These are phyloP conservation scores for Aureobasidium sp. DNA, from an alignment of 2,329 filamentous ascomycete species.

Conservation along the genomic window DNA sequence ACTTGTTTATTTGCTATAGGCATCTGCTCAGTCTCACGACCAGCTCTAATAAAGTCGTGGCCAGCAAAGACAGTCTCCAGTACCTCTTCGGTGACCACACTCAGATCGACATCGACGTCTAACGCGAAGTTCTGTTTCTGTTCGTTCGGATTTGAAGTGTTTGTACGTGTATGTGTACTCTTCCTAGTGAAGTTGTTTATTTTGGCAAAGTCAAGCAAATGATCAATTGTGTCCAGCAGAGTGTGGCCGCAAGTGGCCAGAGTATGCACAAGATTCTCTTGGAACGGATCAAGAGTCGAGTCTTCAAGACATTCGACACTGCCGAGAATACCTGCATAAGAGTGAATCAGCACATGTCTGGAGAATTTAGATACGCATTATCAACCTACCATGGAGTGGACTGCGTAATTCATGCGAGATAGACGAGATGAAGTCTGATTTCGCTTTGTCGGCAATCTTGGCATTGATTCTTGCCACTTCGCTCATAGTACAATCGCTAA, in stretches of 20 bases:
- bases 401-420: slow-evolving; percentile 42
- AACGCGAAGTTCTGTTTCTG: slow-evolving; percentile 8
- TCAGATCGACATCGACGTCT: slow-evolving; percentile 10
- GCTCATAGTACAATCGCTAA: slow-evolving; percentile 31
- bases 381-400: slow-evolving; percentile 30
- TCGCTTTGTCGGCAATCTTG: slow-evolving; percentile 35
- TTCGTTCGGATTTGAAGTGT: slow-evolving; percentile 16
- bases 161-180: slow-evolving; percentile 15
- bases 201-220: slow-evolving; percentile 32
- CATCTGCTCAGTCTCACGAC: slow-evolving; percentile 5
- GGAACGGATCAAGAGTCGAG: slow-evolving; percentile 31
- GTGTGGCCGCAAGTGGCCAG: slow-evolving; percentile 27
- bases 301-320: slow-evolving; percentile 39
- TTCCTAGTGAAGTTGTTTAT: slow-evolving; percentile 26
- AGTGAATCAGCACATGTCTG: too few relatives aligned
- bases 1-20: neutral
- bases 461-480: slow-evolving; percentile 31
- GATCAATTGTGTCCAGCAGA: slow-evolving; percentile 26
- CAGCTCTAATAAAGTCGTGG: slow-evolving; percentile 31
- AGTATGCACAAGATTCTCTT: slow-evolving; percentile 38
- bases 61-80: slow-evolving; percentile 23
- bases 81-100: slow-evolving; percentile 11
- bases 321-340: slow-evolving; percentile 25
- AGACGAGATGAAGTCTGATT: slow-evolving; percentile 41
- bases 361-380: too few relatives aligned